These are phyloP conservation scores for Allomyces javanicus DNA, from an alignment of 192 early-diverging fungal species.

Conservation along the genomic window DNA sequence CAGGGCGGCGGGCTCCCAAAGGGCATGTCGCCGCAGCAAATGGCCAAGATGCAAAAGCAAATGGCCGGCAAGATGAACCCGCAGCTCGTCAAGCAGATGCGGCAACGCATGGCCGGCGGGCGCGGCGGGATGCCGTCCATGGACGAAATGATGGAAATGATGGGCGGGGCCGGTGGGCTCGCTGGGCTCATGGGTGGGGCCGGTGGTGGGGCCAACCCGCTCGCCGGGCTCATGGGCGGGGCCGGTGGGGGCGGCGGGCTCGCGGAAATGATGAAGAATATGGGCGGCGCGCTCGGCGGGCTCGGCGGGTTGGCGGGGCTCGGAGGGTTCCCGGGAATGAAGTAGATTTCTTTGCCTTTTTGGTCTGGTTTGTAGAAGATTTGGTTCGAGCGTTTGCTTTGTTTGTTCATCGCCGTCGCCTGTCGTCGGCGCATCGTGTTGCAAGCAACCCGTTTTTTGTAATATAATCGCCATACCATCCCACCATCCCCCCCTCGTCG, in stretches of 20 bases:
- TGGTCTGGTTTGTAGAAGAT: too few relatives aligned
- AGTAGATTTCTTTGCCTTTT: too few relatives aligned
- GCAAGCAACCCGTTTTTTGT: too few relatives aligned
- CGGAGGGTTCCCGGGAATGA: not conserved
- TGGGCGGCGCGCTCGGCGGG: constrained; percentile 13
- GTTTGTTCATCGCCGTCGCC: too few relatives aligned
- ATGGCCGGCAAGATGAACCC: constrained; percentile 38
- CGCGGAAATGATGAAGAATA: constrained; percentile 56
- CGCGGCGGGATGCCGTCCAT: constrained; percentile 21
- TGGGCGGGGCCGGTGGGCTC: constrained; percentile 14
- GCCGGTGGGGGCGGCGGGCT: constrained; percentile 18
- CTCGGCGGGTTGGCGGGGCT: constrained; percentile 5
- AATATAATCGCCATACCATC: too few relatives aligned
- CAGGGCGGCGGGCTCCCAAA: constrained; percentile 2
- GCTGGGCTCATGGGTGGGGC: constrained; percentile 22
- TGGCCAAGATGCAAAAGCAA: constrained; percentile 43
- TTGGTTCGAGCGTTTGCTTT: too few relatives aligned
- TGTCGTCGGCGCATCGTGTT: too few relatives aligned
- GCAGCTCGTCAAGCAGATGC: constrained; percentile 66
- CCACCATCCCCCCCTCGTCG: too few relatives aligned
- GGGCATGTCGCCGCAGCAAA: constrained; percentile 33
- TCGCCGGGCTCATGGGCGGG: constrained; percentile 3
- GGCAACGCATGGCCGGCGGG: constrained; percentile 5
- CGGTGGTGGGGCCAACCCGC: constrained; percentile 11
- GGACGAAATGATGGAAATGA: constrained; percentile 51